phyloP scores from a whole-genome alignment of 2,329 filamentous ascomycete species.

The Chrysoporthe cubensis region DNA sequence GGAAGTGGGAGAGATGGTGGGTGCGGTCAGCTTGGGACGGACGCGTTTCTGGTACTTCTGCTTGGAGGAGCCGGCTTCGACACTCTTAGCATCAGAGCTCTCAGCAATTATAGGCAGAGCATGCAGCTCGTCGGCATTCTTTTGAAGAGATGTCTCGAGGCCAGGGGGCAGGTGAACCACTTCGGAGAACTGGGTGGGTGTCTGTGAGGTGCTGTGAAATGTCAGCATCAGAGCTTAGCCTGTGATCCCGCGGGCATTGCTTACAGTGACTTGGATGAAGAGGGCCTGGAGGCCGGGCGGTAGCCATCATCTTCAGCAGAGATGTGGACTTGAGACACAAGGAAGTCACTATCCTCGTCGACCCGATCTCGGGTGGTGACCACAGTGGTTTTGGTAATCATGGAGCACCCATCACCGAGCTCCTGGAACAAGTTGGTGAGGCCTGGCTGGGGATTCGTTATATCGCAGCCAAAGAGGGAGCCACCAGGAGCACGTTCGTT shows the following conservation, averaged over 20 bases:
- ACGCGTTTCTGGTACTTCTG: slow-evolving; percentile 36
- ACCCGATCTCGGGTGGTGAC: slow-evolving; percentile 41
- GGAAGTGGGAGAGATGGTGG: slow-evolving; percentile 18
- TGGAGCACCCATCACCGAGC: slow-evolving; percentile 45
- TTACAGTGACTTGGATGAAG: slow-evolving; percentile 13
- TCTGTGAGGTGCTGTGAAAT: not conserved
- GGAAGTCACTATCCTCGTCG: slow-evolving; percentile 40
- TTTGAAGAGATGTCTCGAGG: not conserved
- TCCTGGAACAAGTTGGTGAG: slow-evolving; percentile 41
- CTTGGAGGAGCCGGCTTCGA: not conserved
- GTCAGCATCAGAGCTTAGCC: not conserved
- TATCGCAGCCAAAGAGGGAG: slow-evolving; percentile 27
- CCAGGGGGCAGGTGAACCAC: slow-evolving; percentile 3
- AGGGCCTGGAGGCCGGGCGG: not conserved
- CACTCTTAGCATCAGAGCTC: slow-evolving; percentile 6
- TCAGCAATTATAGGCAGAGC: slow-evolving; percentile 16
- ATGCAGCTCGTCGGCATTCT: slow-evolving; percentile 3
- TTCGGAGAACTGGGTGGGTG: slow-evolving; percentile 11
- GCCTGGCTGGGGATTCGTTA: slow-evolving; percentile 29
- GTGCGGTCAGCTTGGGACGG: slow-evolving; percentile 34
- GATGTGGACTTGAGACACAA: slow-evolving; percentile 44
- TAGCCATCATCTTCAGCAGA: slow-evolving; percentile 33
- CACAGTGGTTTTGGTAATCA: slow-evolving; percentile 47
- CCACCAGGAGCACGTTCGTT: slow-evolving; percentile 34
- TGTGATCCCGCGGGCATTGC: not conserved